A percentile compares a stretch with the other conserved stretches of the same genome.
These are phyloP conservation scores for Camelina laxa DNA, from an alignment of 345 rosid species.

Conservation along the genomic window DNA sequence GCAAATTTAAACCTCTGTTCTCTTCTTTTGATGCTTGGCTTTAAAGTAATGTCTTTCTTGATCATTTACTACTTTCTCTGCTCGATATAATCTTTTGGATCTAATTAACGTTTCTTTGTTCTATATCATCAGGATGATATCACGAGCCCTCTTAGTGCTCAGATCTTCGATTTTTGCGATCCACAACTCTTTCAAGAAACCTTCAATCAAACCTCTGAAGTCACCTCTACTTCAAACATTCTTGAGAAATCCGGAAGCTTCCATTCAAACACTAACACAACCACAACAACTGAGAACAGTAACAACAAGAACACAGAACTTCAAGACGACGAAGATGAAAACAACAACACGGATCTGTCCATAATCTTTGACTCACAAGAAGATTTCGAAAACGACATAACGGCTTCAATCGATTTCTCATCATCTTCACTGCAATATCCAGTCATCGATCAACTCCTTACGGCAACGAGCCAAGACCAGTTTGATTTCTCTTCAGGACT, in stretches of 20 bases:
- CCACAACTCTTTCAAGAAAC: conserved; percentile 67
- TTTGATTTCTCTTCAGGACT: conserved; percentile 59
- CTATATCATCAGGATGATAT: conserved; percentile 66
- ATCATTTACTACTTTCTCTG: conserved; percentile 17
- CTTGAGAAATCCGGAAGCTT: conserved; percentile 42
- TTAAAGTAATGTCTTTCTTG: conserved; percentile 34
- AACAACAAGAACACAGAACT: conserved; percentile 39
- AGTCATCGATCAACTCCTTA: conserved; percentile 50
- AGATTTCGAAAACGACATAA: conserved; percentile 75
- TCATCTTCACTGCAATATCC: conserved; percentile 60
- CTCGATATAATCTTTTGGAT: neutral
- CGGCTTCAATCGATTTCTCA: conserved; percentile 84
- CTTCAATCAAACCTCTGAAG: conserved; percentile 67
- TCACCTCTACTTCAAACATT: conserved; percentile 54
- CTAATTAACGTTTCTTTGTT: conserved; percentile 23
- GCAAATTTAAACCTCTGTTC: conserved; percentile 16
- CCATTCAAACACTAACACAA: conserved; percentile 43
- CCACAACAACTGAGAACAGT: conserved; percentile 40
- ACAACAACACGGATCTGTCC: conserved; percentile 50
- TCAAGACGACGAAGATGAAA: conserved; percentile 29
- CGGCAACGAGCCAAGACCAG: conserved; percentile 52
- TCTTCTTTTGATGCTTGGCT: conserved; percentile 41
- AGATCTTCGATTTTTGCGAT: conserved; percentile 65
- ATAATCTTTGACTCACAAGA: conserved; percentile 64
- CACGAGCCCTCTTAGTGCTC: conserved; percentile 75